These are phyloP conservation scores for Saccharomycopsis sp. DNA, from an alignment of 805 yeast species.

Conservation along the genomic window DNA sequence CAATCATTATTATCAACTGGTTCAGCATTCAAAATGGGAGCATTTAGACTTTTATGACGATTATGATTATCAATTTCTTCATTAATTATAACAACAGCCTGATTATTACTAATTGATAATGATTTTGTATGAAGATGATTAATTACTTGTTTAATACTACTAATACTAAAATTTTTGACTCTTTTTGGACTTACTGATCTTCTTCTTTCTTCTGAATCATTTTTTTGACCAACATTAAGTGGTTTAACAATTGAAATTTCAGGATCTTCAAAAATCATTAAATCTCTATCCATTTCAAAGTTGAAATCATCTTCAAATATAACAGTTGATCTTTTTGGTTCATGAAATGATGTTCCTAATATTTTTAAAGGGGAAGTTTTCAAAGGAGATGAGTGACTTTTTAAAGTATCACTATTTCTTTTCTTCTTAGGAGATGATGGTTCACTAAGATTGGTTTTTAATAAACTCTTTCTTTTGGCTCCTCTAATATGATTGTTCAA, in stretches of 20 bases:
- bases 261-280: background rate
- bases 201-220: background rate
- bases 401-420: constrained; percentile 3
- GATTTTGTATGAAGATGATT: constrained; percentile 9
- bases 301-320: constrained; percentile 15
- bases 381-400: too few relatives aligned
- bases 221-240: background rate
- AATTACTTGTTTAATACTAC: constrained; percentile 8
- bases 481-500: constrained; percentile 8
- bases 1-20: background rate
- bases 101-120: too few relatives aligned
- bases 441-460: constrained; percentile 3
- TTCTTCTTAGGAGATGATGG: constrained; percentile 10
- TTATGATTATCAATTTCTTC: too few relatives aligned
- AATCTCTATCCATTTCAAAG: constrained; percentile 3
- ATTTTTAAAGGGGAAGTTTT: constrained; percentile 16
- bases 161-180: constrained; percentile 11
- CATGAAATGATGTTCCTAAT: constrained; percentile 4
- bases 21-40: background rate
- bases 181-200: background rate
- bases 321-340: constrained; percentile 11
- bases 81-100: too few relatives aligned
- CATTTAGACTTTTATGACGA: background rate
- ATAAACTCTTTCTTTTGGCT: constrained; percentile 11
- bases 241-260: background rate